Percentiles rank a stretch among this genome's conserved stretches.
These are phyloP conservation scores for Xylaria sp. DNA, from an alignment of 2,329 filamentous ascomycete genomes.

Conservation along the genomic window DNA sequence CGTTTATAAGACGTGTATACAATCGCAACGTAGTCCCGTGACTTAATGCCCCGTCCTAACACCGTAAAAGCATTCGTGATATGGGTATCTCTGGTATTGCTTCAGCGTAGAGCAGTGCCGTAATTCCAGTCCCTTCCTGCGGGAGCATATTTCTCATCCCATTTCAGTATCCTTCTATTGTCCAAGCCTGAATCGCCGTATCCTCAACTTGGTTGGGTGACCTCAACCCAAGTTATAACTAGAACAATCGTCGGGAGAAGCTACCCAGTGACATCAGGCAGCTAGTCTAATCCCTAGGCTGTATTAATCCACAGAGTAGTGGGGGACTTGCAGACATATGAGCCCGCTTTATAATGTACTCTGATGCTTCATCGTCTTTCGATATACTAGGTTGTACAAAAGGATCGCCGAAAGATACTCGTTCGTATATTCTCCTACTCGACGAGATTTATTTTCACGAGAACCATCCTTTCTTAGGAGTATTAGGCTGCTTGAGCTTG, in stretches of 20 bases:
- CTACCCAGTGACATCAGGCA: neutral
- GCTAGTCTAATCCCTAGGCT: too few relatives aligned
- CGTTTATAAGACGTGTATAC: neutral
- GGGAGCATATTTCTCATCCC: neutral
- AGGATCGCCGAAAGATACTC: neutral
- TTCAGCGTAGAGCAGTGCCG: neutral
- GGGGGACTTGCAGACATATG: neutral
- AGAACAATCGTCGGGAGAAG: neutral
- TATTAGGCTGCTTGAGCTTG: conserved; percentile 53
- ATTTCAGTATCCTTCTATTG: neutral
- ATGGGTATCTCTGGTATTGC: conserved; percentile 28
- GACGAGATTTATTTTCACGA: conserved; percentile 40
- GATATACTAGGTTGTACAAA: neutral
- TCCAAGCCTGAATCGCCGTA: neutral
- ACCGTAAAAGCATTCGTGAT: conserved; percentile 7
- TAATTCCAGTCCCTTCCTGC: too few relatives aligned
- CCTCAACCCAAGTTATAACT: neutral
- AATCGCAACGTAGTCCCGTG: neutral
- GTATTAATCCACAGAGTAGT: neutral
- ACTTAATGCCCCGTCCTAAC: neutral
- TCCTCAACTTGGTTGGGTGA: neutral
- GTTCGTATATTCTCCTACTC: neutral
- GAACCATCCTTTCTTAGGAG: conserved; percentile 47
- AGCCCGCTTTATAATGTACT: neutral
- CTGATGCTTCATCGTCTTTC: neutral